phyloP scores from a whole-genome alignment of 2,329 filamentous ascomycete genomes.

The Xylariaceae sp. region DNA sequence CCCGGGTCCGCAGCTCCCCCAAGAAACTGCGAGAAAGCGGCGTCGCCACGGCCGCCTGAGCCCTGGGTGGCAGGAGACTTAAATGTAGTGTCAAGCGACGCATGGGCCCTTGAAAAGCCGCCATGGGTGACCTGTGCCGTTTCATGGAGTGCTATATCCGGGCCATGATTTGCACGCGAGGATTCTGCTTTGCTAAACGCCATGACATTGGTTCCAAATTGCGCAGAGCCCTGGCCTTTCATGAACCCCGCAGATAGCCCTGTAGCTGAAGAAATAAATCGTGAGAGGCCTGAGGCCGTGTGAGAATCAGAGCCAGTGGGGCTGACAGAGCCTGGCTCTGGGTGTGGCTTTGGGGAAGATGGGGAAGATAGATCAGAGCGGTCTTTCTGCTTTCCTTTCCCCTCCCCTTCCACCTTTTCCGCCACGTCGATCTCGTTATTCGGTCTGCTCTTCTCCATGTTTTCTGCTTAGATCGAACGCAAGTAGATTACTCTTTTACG shows the following conservation, averaged over 20 bases:
- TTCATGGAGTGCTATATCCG: slow-evolving; percentile 13
- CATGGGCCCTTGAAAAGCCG: background rate
- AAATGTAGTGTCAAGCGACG: slow-evolving; percentile 20
- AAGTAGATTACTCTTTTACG: too few relatives aligned
- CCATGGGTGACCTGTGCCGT: slow-evolving; percentile 12
- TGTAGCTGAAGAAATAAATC: slow-evolving; percentile 19
- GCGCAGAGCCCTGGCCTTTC: slow-evolving; percentile 2
- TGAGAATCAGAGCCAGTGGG: background rate
- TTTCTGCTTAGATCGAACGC: too few relatives aligned
- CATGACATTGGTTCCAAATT: slow-evolving; percentile 9
- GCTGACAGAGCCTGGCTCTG: slow-evolving; percentile 2
- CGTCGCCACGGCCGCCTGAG: slow-evolving; percentile 30
- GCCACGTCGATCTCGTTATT: background rate
- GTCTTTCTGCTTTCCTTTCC: slow-evolving; percentile 6
- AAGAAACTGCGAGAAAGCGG: slow-evolving; percentile 34
- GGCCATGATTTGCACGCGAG: slow-evolving; percentile 7
- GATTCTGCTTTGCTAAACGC: slow-evolving; percentile 21
- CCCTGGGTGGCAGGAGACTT: slow-evolving; percentile 25
- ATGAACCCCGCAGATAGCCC: slow-evolving; percentile 16
- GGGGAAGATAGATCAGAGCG: background rate
- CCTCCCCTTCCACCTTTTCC: slow-evolving; percentile 8
- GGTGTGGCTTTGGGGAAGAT: background rate
- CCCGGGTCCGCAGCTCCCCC: slow-evolving; percentile 13
- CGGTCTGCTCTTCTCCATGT: background rate
- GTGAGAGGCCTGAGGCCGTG: slow-evolving; percentile 13